A percentile compares a stretch with the other conserved stretches of the same genome.
Conservation (phyloP, 805 yeast species). For the Candida montana region DNA sequence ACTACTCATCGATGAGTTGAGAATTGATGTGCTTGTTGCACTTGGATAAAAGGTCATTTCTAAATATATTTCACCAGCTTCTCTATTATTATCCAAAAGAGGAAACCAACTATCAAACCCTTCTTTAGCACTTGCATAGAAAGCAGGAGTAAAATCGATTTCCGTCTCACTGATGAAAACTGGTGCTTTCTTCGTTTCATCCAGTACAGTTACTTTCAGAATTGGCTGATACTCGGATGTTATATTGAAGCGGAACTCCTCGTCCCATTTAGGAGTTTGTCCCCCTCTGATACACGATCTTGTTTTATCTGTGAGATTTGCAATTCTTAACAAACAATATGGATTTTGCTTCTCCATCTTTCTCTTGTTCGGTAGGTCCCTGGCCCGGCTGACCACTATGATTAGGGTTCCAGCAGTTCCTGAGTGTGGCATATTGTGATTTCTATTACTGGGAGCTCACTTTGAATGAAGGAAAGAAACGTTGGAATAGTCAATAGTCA, state of each 20-base stretch:
- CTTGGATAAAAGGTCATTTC: slow-evolving; percentile 89
- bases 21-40: slow-evolving; percentile 15
- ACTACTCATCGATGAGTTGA: slow-evolving; percentile 5
- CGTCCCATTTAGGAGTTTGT: slow-evolving; percentile 87
- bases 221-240: slow-evolving; percentile 57
- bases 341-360: slow-evolving; percentile 93
- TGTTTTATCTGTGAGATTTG: slow-evolving; percentile 76
- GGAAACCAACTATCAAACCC: slow-evolving; percentile 88
- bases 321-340: slow-evolving; percentile 75
- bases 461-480: not conserved
- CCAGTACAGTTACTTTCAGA: slow-evolving; percentile 70
- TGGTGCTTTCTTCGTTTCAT: slow-evolving; percentile 82
- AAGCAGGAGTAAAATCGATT: slow-evolving; percentile 70
- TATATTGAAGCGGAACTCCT: slow-evolving; percentile 63
- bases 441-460: no score
- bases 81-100: slow-evolving; percentile 56
- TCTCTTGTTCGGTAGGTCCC: slow-evolving; percentile 79
- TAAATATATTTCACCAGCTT: slow-evolving; percentile 83
- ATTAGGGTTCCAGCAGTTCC: slow-evolving; percentile 50
- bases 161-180: slow-evolving; percentile 79
- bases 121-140: slow-evolving; percentile 57
- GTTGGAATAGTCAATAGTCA: not conserved
- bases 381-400: slow-evolving; percentile 73
- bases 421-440: slow-evolving; percentile 22
- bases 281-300: slow-evolving; percentile 82